Evolutionary conservation across 129 eudicot species (phyloP).

Genomic region (Pulicaria dysenterica): DNA sequence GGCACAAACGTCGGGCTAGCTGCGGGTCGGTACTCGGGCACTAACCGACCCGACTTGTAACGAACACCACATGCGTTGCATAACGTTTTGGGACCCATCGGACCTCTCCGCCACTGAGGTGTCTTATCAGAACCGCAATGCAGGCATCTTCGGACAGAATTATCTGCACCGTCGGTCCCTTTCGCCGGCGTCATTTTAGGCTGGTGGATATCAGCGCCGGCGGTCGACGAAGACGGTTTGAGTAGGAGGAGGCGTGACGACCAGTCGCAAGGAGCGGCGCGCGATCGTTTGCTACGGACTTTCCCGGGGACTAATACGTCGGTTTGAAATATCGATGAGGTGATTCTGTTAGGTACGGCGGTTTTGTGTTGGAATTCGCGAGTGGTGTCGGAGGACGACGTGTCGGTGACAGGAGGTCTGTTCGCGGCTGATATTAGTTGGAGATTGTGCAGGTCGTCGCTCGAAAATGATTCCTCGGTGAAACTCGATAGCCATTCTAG

Average conservation of each 20-base stretch:
- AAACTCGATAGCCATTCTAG: slow-evolving; percentile 94
- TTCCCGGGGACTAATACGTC: slow-evolving; percentile 79
- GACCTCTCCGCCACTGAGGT: slow-evolving; percentile 98
- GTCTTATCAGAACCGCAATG: slow-evolving; percentile 97
- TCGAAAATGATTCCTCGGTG: slow-evolving; percentile 93
- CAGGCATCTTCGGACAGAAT: slow-evolving; percentile 63
- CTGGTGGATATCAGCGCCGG: background rate
- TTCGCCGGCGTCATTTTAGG: slow-evolving; percentile 33
- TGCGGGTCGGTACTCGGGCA: slow-evolving; percentile 96
- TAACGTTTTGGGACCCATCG: slow-evolving; percentile 90
- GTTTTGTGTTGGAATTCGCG: slow-evolving; percentile 38
- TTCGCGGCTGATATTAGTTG: slow-evolving; percentile 50
- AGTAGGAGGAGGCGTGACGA: slow-evolving; percentile 74
- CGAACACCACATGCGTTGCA: slow-evolving; percentile 97
- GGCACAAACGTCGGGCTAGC: slow-evolving; percentile 86
- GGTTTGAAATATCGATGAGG: slow-evolving; percentile 53
- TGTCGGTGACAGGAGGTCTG: slow-evolving; percentile 37
- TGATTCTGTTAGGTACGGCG: slow-evolving; percentile 31
- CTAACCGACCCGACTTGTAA: slow-evolving; percentile 90
- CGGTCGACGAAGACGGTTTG: slow-evolving; percentile 30
- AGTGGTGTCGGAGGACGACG: slow-evolving; percentile 34
- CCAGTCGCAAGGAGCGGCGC: slow-evolving; percentile 96
- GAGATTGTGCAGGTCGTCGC: slow-evolving; percentile 64
- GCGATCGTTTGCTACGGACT: slow-evolving; percentile 94
- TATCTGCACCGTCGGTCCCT: slow-evolving; percentile 36